Conservation (phyloP, 1,139 yeast species). For the Debaryomyces udenii region DNA sequence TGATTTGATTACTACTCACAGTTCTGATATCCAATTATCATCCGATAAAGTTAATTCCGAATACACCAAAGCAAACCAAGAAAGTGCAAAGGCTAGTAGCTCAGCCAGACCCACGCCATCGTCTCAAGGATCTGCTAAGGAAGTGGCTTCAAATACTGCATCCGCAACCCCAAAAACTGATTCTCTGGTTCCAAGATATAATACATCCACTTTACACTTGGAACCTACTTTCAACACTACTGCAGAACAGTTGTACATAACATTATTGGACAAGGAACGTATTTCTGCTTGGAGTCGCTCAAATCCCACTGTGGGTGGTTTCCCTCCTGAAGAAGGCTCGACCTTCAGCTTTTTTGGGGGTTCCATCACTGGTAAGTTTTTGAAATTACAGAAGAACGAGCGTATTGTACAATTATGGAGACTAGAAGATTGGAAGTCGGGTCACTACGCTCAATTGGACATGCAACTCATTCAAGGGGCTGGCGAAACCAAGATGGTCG, state of each 20-base stretch:
- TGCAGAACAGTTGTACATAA: conserved; percentile 78
- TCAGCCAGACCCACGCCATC: conserved; percentile 15
- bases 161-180: conserved; percentile 22
- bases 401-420: conserved; percentile 82
- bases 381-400: conserved; percentile 59
- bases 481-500: conserved; percentile 80
- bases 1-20: conserved; percentile 75
- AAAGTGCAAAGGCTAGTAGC: conserved; percentile 20
- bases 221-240: conserved; percentile 85
- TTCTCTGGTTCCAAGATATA: conserved; percentile 58
- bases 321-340: conserved; percentile 61
- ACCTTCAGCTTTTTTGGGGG: conserved; percentile 82
- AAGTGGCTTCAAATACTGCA: conserved; percentile 16
- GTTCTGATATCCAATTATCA: conserved; percentile 80
- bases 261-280: conserved; percentile 74
- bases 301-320: conserved; percentile 56
- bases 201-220: conserved; percentile 77
- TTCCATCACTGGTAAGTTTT: conserved; percentile 73
- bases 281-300: conserved; percentile 91
- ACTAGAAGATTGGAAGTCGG: conserved; percentile 82
- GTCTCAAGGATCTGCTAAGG: conserved; percentile 14
- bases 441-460: conserved; percentile 71
- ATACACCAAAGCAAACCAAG: conserved; percentile 68
- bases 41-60: conserved; percentile 67
- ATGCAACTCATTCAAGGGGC: conserved; percentile 73